Conservation (phyloP, 257 asterid species). For the Solanum dulcamara region DNA sequence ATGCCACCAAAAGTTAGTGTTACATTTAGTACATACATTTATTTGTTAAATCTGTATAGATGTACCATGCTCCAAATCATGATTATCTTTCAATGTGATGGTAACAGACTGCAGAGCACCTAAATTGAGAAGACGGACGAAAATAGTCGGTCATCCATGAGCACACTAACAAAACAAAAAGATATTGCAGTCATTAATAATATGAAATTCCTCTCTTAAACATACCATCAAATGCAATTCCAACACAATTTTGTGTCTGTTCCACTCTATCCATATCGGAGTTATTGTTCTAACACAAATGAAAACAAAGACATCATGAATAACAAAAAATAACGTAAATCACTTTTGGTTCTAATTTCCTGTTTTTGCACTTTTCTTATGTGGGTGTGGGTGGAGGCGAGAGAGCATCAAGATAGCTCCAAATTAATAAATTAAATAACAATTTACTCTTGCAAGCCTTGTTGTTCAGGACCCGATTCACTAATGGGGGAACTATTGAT, state of each 20-base stretch:
- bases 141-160: too few species aligned
- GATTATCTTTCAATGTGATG: too few species aligned
- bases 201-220: too few species aligned
- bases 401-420: not conserved
- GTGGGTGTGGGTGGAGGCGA: not conserved
- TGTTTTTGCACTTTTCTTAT: not conserved
- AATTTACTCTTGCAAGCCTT: slow-evolving; percentile 87
- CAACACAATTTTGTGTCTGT: not conserved
- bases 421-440: not conserved
- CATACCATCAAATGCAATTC: too few species aligned
- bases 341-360: not conserved
- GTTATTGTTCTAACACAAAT: not conserved
- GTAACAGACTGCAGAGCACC: too few species aligned
- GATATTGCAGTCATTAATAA: too few species aligned
- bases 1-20: too few species aligned
- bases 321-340: not conserved
- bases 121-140: too few species aligned
- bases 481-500: slow-evolving; percentile 78
- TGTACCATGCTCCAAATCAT: too few species aligned
- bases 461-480: slow-evolving; percentile 62
- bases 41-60: too few species aligned
- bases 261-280: not conserved
- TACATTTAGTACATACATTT: too few species aligned
- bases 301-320: not conserved
- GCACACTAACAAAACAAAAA: too few species aligned